Evolutionary conservation across 2,329 filamentous ascomycete genomes (phyloP).

Genomic region (Torrubiella hemipterigena): DNA sequence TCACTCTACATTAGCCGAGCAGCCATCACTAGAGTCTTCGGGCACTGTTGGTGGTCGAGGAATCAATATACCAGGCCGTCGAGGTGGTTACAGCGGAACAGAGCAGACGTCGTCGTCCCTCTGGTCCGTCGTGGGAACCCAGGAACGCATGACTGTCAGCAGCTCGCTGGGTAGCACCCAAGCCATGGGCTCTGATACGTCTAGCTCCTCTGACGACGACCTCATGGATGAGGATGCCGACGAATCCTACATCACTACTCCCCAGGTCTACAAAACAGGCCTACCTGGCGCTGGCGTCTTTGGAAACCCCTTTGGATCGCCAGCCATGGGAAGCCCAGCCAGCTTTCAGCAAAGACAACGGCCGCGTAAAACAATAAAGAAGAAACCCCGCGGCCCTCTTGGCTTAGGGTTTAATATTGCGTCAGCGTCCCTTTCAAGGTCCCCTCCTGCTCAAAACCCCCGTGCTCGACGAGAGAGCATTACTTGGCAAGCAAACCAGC

Average conservation of each 20-base stretch:
- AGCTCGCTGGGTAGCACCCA: conserved; percentile 70
- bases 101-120: conserved; percentile 59
- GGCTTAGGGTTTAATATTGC: conserved; percentile 38
- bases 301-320: conserved; percentile 6
- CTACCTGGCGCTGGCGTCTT: not conserved
- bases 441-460: conserved; percentile 48
- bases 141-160: conserved; percentile 61
- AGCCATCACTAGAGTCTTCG: conserved; percentile 82
- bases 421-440: conserved; percentile 47
- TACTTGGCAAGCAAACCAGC: conserved; percentile 78
- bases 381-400: conserved; percentile 35
- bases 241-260: conserved; percentile 72
- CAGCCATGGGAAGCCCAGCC: conserved; percentile 44
- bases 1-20: conserved; percentile 86
- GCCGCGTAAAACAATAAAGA: conserved; percentile 54
- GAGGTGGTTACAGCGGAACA: conserved; percentile 34
- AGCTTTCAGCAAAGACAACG: conserved; percentile 73
- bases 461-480: conserved; percentile 72
- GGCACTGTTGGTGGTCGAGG: conserved; percentile 63
- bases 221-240: conserved; percentile 64
- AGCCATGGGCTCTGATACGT: conserved; percentile 62
- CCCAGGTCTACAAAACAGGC: conserved; percentile 55
- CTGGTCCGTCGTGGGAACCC: conserved; percentile 59
- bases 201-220: conserved; percentile 59
- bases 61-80: conserved; percentile 48